Base-by-base conservation (phyloP, 2,329 filamentous ascomycete genomes). In the Arthrobotrys sinensis region DNA sequence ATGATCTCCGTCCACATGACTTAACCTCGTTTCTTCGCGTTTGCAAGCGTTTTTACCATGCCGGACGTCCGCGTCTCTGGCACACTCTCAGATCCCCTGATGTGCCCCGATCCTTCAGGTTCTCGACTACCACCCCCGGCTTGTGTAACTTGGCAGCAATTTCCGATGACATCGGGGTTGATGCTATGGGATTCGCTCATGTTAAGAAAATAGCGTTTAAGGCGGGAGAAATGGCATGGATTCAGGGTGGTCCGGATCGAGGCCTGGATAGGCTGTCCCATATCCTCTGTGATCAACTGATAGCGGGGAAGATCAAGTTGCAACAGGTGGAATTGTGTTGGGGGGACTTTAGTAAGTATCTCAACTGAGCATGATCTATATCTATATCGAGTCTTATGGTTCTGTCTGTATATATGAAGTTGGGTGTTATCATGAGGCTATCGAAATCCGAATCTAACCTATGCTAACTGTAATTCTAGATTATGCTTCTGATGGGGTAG, bases 301-400 rank as follows among this genome's bases (percentile, higher is more conserved):
- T 24, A 19, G 55, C 16, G 19, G 55, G 55, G 36, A 40, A 43
- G 36, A 24, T 60, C 5, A 7, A 60, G 34, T 16, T 60, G 5
- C 55, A 60, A 28, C 16, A 60, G 19, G 55, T 60, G 36, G 36
- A 60, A 12, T 40, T 60, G 34, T 60, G 19, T 43, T 60, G 55
- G 55, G 34, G 7, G 3, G 55, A 60, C 14, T 12, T 60, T 28
- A 3, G 55, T 60, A 2, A 40, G 53, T 60, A 28, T 28, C 24
- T 4, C 24, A 28, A 4, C n/a, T n/a, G n/a, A n/a, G n/a, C 24
- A 1, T 21, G 19, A 21, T 48, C 11, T 11, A 45, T 45, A 3
- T 24, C 8, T 21, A 21, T 21, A 24, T 24, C 19, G 16, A n/a
- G 19, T 48, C 1, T 21, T 11, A 38, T 28, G 24, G 4, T 28